Base-by-base conservation (phyloP, 192 early-diverging fungal genomes). In the Backusella sp. region DNA sequence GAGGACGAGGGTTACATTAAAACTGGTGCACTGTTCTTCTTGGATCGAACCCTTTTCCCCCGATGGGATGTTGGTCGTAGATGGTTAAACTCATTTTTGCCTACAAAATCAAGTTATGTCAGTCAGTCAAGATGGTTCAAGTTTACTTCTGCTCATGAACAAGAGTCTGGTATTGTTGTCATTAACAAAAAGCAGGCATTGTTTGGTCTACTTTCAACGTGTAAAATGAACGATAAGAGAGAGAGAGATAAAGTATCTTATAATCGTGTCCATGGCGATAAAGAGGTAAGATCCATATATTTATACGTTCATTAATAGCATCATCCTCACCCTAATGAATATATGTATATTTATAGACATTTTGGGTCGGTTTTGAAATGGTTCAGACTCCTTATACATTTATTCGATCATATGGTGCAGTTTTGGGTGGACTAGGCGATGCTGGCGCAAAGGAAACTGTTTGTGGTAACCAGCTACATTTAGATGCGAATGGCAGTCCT, bases 321-420 rank as follows among this genome's bases (percentile, higher is more conserved):
- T n/a, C 59, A 44, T 53, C 5, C 8, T 39, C 14, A 59, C 17
- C 1, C 34, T 59, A 0, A 59, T n/a, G 19, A 1, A 49, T 49
- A 49, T 49, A 19, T n/a, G 46, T 6, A 49, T 17, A 39, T 1
- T 6, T 35, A 30, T 37, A 79, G 72, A 76, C 90, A 0, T 92
- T 90, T 42, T 92, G 91, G 91, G 80, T 86, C 26, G 90, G 90
- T 2, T 86, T 80, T 41, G 91, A 92, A 76, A 86, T 89, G 84
- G 68, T 85, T 23, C 82, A 88, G 30, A 83, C 85, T 34, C 89
- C 88, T 1, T 88, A 88, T 69, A 75, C 80, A 14, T 89, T 87
- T 36, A 78, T 83, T 26, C 79, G 79, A 53, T 84, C 81, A 6
- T 81, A 84, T 72, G 87, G 84, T 9, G 88, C 82, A 9, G 84